These are phyloP conservation scores for Malassezia dermatis DNA, from an alignment of 1,284 basidiomycete genomes.

Conservation along the genomic window DNA sequence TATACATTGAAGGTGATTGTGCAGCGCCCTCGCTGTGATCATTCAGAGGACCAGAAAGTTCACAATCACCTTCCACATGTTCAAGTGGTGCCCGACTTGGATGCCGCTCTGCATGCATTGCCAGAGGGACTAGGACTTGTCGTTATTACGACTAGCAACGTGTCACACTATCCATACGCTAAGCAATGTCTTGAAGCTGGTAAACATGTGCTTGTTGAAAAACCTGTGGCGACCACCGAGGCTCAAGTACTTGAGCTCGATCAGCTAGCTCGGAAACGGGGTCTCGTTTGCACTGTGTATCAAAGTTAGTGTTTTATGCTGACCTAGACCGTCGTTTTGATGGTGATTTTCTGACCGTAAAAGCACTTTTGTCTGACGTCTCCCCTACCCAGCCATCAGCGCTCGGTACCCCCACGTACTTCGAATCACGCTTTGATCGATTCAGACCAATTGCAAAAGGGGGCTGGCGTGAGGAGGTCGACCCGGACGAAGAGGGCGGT, in stretches of 20 bases:
- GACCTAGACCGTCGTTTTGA: slow-evolving; percentile 35
- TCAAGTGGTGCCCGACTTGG: slow-evolving; percentile 27
- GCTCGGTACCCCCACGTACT: slow-evolving; percentile 34
- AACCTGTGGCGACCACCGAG: slow-evolving; percentile 32
- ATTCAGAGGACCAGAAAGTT: slow-evolving; percentile 22
- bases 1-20: slow-evolving; percentile 37
- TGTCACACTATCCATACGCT: slow-evolving; percentile 40
- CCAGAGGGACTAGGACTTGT: slow-evolving; percentile 33
- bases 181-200: slow-evolving; percentile 33
- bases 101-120: slow-evolving; percentile 29
- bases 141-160: slow-evolving; percentile 43
- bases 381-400: slow-evolving; percentile 23
- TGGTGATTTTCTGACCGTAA: slow-evolving; percentile 41
- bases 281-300: slow-evolving; percentile 39
- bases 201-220: slow-evolving; percentile 44
- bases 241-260: slow-evolving; percentile 26
- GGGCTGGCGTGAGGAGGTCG: slow-evolving; percentile 41
- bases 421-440: slow-evolving; percentile 41
- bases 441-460: slow-evolving; percentile 42
- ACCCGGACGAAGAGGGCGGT: slow-evolving; percentile 33
- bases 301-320: slow-evolving; percentile 21
- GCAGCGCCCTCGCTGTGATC: slow-evolving; percentile 27
- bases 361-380: slow-evolving; percentile 22
- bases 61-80: slow-evolving; percentile 26
- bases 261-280: slow-evolving; percentile 23